Conservation (phyloP, 2,329 filamentous ascomycete genomes). For the Apiospora arundinis region DNA sequence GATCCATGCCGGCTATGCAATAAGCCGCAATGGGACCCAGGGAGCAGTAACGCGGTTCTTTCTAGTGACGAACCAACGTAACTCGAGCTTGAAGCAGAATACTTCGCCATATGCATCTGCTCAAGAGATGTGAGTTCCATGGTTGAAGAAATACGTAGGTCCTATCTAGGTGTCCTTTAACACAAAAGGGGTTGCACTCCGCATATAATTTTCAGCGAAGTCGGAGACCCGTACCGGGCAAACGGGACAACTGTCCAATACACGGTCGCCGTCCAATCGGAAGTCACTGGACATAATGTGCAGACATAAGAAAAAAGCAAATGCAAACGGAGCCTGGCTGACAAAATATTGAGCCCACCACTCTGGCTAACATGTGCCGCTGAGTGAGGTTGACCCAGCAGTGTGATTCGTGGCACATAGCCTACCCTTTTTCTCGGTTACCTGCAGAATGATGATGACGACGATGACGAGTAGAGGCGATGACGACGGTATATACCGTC, state of each 20-base stretch:
- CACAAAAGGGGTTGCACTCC: not conserved
- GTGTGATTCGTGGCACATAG: not conserved
- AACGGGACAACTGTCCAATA: not conserved
- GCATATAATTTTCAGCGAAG: not conserved
- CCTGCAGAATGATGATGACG: conserved; percentile 15
- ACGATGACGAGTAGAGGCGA: conserved; percentile 10
- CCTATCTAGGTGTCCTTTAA: not conserved
- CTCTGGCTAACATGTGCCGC: not conserved
- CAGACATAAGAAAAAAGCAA: not conserved
- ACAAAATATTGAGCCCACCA: not conserved
- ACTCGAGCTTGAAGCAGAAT: not conserved
- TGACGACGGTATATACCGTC: not conserved
- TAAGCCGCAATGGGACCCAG: not conserved
- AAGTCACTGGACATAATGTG: not conserved
- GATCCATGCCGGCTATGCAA: not conserved
- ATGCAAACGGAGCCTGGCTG: not conserved
- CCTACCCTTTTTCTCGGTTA: not conserved
- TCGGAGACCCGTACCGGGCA: not conserved
- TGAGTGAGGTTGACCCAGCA: not conserved
- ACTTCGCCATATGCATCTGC: too few species aligned
- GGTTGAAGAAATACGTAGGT: not conserved
- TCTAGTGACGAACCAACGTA: not conserved
- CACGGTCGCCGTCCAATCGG: not conserved
- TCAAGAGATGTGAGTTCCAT: too few species aligned
- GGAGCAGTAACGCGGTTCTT: not conserved